phyloP scores from a whole-genome alignment of 768 basidiomycete species.

The Sporobolomyces phaffii region DNA sequence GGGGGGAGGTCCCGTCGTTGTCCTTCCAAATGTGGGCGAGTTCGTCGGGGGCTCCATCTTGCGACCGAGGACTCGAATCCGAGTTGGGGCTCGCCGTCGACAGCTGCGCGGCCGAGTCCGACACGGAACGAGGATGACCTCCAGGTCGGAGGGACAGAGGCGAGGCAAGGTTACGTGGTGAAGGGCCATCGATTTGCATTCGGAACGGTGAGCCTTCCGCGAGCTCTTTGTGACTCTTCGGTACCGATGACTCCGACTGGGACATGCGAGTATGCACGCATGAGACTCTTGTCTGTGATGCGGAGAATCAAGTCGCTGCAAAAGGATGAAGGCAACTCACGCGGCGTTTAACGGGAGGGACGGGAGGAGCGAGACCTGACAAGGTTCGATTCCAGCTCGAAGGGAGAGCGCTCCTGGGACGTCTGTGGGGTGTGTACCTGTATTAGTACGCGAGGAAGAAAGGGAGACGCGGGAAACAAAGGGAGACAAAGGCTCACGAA shows the following conservation, averaged over 20 bases:
- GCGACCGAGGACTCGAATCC: background rate
- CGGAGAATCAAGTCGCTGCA: no score
- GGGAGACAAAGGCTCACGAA: slow-evolving; percentile 4
- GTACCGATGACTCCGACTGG: slow-evolving; percentile 32
- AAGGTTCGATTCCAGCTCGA: slow-evolving; percentile 1
- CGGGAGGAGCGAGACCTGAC: background rate
- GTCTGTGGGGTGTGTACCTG: background rate
- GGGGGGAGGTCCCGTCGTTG: slow-evolving; percentile 15
- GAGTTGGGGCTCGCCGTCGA: background rate
- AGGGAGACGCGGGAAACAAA: background rate
- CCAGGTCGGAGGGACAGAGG: slow-evolving; percentile 11
- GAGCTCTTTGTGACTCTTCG: background rate
- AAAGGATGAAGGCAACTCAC: no score
- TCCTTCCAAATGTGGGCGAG: slow-evolving; percentile 18
- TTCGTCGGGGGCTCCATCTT: slow-evolving; percentile 17
- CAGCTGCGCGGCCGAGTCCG: slow-evolving; percentile 5
- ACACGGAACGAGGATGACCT: slow-evolving; percentile 21
- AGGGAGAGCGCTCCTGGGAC: slow-evolving; percentile 19
- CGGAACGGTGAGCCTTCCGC: slow-evolving; percentile 32
- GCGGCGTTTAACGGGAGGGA: slow-evolving; percentile 18
- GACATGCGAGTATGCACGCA: no score
- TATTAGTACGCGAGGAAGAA: background rate
- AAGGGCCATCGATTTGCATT: slow-evolving; percentile 37
- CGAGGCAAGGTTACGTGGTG: slow-evolving; percentile 16
- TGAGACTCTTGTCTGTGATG: no score